Base-by-base conservation (phyloP, 2,329 filamentous ascomycete genomes). In the Scedosporium boydii region DNA sequence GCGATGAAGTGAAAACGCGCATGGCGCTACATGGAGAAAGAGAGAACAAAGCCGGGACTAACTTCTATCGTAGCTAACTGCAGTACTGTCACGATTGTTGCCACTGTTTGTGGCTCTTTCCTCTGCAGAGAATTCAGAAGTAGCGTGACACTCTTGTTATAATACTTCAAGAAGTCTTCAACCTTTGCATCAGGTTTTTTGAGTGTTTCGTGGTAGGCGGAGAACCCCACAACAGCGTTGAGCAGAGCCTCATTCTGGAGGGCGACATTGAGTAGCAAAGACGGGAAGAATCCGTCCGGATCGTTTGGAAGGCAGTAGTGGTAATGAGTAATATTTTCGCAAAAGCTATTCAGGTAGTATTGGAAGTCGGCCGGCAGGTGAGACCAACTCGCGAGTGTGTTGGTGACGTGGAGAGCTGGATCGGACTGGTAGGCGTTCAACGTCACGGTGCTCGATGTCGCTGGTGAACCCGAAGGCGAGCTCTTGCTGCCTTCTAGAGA, bases 21-120 rank as follows among this genome's bases (percentile, higher is more conserved):
- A 7, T 26, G 27, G 56, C 18, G 38, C 34, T 16, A 56, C 18
- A 3, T 21, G 21, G 2, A 4, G 10, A 42, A 21, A 29, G 7
- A 27, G 9, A 41, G 53, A 42, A 38, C 6, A 51, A 23, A 51
- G n/a, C 29, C 27, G 18, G 34, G 18, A 66, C 78, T 70, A 80
- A 96, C 92, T 84, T 99, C 95, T 62, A 97, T 95, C 3, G 91
- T 96, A 62, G 93, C 92, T 59, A 98, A 82, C 69, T 98, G 93
- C 51, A 99, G 77, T 21, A 98, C 93, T 0, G 93, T 96, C 64
- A 97, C 73, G 38, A 98, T 78, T 0, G 88, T 96, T 6, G 87
- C 84, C 59, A 92, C 80, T 41, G 78, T 88, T 66, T 90, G 87
- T 64, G 84, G 85, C 66, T 91, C 87, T 63, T 86, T 87, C 61